Conservation (phyloP, 257 asterid genomes). For the Penstemon eatonii region DNA sequence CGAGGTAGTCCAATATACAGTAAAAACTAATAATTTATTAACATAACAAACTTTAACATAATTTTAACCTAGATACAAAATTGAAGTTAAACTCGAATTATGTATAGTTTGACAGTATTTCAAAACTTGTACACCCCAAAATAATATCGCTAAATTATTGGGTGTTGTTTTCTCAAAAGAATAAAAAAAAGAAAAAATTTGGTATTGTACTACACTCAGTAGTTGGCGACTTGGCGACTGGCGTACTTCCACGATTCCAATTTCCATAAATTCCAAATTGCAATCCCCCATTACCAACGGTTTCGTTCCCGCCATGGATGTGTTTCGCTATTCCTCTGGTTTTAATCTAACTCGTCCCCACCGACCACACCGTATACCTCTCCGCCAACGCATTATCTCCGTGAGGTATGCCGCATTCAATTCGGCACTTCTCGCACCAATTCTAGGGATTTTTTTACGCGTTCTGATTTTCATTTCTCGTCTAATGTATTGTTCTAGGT, state of each 20-base stretch:
- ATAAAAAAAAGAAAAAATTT: background rate
- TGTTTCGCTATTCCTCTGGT: slow-evolving; percentile 48
- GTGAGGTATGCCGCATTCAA: slow-evolving; percentile 43
- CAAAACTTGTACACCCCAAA: background rate
- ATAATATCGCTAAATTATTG: background rate
- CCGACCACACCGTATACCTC: slow-evolving; percentile 38
- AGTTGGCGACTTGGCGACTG: slow-evolving; percentile 10
- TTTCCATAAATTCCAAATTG: slow-evolving; percentile 10
- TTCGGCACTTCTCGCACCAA: slow-evolving; percentile 1
- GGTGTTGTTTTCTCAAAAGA: slow-evolving; percentile 2
- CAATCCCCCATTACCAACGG: slow-evolving; percentile 21
- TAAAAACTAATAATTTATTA: no score
- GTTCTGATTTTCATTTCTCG: slow-evolving; percentile 5
- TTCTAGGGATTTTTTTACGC: slow-evolving; percentile 32
- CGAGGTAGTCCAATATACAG: no score
- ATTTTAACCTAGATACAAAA: no score
- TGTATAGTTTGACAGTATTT: no score
- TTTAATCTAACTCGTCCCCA: slow-evolving; percentile 37
- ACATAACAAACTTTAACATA: no score
- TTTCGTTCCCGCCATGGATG: slow-evolving; percentile 64
- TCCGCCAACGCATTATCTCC: slow-evolving; percentile 47
- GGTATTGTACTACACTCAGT: background rate
- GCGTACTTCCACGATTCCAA: slow-evolving; percentile 1
- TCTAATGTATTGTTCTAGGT: slow-evolving; percentile 41
- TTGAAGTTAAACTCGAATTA: no score